Evolutionary conservation across 257 asterid species (phyloP), one percentile per base, ranked within the genome.

Genomic region (Ocimum tenuiflorum): DNA sequence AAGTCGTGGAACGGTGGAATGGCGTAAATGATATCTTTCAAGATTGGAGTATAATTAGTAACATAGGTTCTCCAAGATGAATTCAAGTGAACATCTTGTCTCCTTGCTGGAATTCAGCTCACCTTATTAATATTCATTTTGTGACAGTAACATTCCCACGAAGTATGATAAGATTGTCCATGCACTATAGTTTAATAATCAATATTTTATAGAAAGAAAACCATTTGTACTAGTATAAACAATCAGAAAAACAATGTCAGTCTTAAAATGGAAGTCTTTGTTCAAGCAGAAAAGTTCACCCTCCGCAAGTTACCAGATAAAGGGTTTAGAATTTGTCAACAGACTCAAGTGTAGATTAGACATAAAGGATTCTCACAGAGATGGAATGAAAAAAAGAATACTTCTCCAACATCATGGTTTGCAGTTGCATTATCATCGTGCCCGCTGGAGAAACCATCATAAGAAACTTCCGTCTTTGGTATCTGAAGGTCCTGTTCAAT

Each of bases 401-500:
- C 86, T 80, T 79, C 73, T 46, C 46, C 65, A 17, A 60, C 58
- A 23, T 10, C 74, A 68, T n/a, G 61, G 60, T 63, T 68, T 72
- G 63, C 79, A 42, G 79, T 57, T 50, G 55, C 58, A 60, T 55
- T 77, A 43, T 68, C 54, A 65, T 14, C 42, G 58, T 55, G 17
- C 19, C 48, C 69, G 39, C 59, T 11, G 53, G 60, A 67, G 15
- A 73, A 58, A 58, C 33, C 74, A 70, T 71, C 73, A 39, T 74
- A 71, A 43, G 56, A 64, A 67, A 46, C n/a, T 60, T 83, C 87
- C 38, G 66, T 24, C 70, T 80, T 80, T 46, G 72, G 84, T 60
- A 48, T 72, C 53, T 66, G 79, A 65, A 49, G 73, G 42, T 56
- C 81, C 84, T 78, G 76, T 53, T 73, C 56, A 29, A 69, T 73